Evolutionary conservation across 2,329 filamentous ascomycete genomes (phyloP).

Genomic region (Lecanicillium sp.): DNA sequence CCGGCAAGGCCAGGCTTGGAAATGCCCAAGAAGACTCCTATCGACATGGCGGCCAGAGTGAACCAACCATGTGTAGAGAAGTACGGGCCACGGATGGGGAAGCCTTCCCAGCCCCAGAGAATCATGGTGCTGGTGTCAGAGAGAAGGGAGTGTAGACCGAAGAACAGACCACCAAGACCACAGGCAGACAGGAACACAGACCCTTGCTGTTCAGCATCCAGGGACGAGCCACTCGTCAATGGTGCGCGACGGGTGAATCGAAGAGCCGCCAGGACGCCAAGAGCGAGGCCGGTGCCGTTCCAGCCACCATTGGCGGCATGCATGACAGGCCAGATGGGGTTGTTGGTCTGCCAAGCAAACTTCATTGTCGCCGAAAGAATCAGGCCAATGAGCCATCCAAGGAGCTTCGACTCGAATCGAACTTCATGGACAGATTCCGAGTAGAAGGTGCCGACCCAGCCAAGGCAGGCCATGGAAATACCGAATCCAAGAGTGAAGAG

Average conservation of each 20-base stretch:
- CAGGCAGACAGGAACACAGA: slow-evolving; percentile 65
- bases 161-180: slow-evolving; percentile 77
- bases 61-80: slow-evolving; percentile 84
- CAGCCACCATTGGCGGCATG: slow-evolving; percentile 83
- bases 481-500: slow-evolving; percentile 77
- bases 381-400: slow-evolving; percentile 74
- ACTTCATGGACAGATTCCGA: slow-evolving; percentile 66
- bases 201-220: slow-evolving; percentile 41
- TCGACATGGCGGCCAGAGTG: slow-evolving; percentile 81
- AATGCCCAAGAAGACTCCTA: slow-evolving; percentile 69
- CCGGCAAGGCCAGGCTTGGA: slow-evolving; percentile 62
- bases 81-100: slow-evolving; percentile 79
- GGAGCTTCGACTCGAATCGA: slow-evolving; percentile 72
- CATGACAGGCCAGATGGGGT: slow-evolving; percentile 94
- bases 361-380: slow-evolving; percentile 83
- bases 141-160: slow-evolving; percentile 83
- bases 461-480: slow-evolving; percentile 70
- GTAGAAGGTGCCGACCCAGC: slow-evolving; percentile 77
- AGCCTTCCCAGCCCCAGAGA: slow-evolving; percentile 96
- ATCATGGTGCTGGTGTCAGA: slow-evolving; percentile 99
- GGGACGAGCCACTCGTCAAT: slow-evolving; percentile 29
- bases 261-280: slow-evolving; percentile 69
- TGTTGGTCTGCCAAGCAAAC: slow-evolving; percentile 90
- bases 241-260: slow-evolving; percentile 64
- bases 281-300: slow-evolving; percentile 73